A percentile compares a stretch with the other conserved stretches of the same genome.
Conservation (phyloP, 495 filamentous ascomycete genomes). For the Podospora pseudopauciseta region DNA sequence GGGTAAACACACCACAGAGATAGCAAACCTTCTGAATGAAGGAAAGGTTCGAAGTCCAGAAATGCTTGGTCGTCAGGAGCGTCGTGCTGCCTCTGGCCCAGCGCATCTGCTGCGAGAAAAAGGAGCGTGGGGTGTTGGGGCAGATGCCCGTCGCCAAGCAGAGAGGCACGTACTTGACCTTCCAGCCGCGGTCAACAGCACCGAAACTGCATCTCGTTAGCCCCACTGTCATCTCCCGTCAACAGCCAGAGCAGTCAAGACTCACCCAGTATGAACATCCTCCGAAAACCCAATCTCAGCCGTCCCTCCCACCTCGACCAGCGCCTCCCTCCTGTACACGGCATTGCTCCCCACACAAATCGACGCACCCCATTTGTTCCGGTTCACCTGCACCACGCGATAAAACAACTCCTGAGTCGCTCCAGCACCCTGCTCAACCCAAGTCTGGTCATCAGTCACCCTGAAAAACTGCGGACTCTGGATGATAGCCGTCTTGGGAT, state of each 20-base stretch:
- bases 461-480: slow-evolving; percentile 33
- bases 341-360: slow-evolving; percentile 37
- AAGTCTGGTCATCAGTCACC: slow-evolving; percentile 32
- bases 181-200: slow-evolving; percentile 35
- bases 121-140: slow-evolving; percentile 34
- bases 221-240: neutral
- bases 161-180: slow-evolving; percentile 34
- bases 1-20: slow-evolving; percentile 22
- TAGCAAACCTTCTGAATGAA: slow-evolving; percentile 35
- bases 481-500: slow-evolving; percentile 31
- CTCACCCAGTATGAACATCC: slow-evolving; percentile 35
- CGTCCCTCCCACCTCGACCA: slow-evolving; percentile 31
- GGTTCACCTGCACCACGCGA: slow-evolving; percentile 34
- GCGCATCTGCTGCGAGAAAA: slow-evolving; percentile 38
- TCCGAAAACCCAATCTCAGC: slow-evolving; percentile 37
- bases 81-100: slow-evolving; percentile 34
- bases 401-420: slow-evolving; percentile 37
- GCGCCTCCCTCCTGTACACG: slow-evolving; percentile 27
- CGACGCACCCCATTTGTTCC: slow-evolving; percentile 32
- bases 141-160: slow-evolving; percentile 35
- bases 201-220: slow-evolving; percentile 21
- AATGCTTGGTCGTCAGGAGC: slow-evolving; percentile 32
- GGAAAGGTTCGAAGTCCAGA: slow-evolving; percentile 31
- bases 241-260: neutral
- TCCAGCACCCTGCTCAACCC: slow-evolving; percentile 36